Base-by-base conservation (phyloP, 495 filamentous ascomycete species). In the Aspergillus indologenus region DNA sequence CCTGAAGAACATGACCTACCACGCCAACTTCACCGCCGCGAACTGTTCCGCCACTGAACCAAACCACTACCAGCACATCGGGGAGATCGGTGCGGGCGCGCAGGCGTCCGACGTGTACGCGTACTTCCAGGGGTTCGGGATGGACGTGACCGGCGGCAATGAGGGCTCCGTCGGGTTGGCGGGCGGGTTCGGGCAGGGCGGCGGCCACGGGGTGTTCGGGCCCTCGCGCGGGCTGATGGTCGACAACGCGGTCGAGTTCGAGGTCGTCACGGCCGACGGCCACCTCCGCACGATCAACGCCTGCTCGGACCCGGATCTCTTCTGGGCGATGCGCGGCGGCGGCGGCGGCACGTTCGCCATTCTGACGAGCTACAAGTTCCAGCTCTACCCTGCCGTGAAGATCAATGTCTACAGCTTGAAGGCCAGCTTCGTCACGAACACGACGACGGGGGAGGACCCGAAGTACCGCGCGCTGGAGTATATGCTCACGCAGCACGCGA, bases 271-370 rank as follows among this genome's bases (percentile, higher is more conserved):
- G 0, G 75, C 80, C 6, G 74, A 79, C 31, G 81, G 80, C 6
- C 45, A 65, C 21, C 67, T 76, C 7, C 62, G 68, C 0, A 77
- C 70, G 0, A 79, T 78, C 21, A 78, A 78, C 56, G 57, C 71
- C 2, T 63, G 65, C n/a, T 67, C 70, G 47, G 79, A 84, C 58
- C 57, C 80, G 0, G 82, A 85, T 22, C 78, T 83, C 17, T 85
- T 83, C 72, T 84, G 75, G 55, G 72, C 72, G 14, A 62, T 76
- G 48, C 69, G 74, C 9, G 75, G 26, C 26, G 26, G 26, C 9
- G 26, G 26, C 4, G 26, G 26, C 26, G 26, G 26, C 26, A 29
- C 26, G 26, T 73, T 47, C 31, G 67, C 61, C 12, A 45, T 72
- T 19, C 55, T 72, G 3, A 66, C 56, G 0, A 65, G 58, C 18